Conservation (phyloP, 2,329 filamentous ascomycete species). For the Fusarium newnesense region DNA sequence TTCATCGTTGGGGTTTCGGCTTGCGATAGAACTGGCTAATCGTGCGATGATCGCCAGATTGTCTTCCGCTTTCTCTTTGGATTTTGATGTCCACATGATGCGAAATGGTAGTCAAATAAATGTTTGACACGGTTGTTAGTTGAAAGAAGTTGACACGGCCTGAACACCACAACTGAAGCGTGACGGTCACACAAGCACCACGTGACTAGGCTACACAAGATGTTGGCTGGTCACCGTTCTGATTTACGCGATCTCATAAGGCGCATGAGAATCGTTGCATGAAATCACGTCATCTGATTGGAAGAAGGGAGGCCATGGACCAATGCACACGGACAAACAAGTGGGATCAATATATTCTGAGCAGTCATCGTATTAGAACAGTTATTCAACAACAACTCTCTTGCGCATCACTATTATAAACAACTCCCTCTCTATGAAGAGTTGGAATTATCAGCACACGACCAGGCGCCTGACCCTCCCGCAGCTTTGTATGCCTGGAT, state of each 20-base stretch:
- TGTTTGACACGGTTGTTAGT: not conserved
- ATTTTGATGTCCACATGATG: not conserved
- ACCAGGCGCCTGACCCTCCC: conserved; percentile 52
- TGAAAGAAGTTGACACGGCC: not conserved
- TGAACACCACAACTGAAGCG: too few relatives aligned
- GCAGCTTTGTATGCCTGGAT: conserved; percentile 49
- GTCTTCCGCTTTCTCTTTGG: fast-evolving
- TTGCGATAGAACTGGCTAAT: not conserved
- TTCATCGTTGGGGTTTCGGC: not conserved
- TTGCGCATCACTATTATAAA: not conserved
- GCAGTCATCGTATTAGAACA: too few relatives aligned
- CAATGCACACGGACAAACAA: not conserved
- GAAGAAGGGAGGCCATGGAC: fast-evolving
- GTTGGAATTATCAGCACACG: conserved; percentile 56
- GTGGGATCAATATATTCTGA: not conserved
- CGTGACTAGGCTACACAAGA: not conserved
- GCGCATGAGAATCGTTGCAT: not conserved
- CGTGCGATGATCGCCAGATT: not conserved
- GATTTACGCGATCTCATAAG: fast-evolving
- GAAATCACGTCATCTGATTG: not conserved
- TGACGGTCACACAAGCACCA: not conserved
- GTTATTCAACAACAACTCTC: fast-evolving
- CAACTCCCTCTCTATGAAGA: conserved; percentile 1
- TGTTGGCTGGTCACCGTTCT: not conserved
- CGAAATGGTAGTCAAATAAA: fast-evolving